Percentiles rank a stretch among this genome's conserved stretches.
These are phyloP conservation scores for Rosa persica DNA, from an alignment of 306 rosid species.

Conservation along the genomic window DNA sequence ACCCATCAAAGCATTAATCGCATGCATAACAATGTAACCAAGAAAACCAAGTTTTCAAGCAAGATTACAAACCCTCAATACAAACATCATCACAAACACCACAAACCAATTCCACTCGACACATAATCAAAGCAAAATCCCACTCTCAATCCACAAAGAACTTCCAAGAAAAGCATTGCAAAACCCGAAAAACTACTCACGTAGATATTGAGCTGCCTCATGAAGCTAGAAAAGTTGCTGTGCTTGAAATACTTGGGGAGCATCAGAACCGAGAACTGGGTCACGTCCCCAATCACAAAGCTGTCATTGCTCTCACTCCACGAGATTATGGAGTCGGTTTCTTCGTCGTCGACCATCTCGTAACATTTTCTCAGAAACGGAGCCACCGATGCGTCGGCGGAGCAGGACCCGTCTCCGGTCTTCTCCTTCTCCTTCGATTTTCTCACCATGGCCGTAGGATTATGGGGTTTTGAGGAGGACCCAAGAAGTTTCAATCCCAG, in stretches of 20 bases:
- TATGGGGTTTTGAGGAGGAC: neutral
- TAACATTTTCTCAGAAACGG: constrained; percentile 77
- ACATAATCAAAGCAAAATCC: neutral
- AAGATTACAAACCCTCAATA: neutral
- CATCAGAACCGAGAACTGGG: constrained; percentile 59
- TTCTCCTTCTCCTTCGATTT: constrained; percentile 42
- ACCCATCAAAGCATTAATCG: neutral
- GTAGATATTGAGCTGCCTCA: constrained; percentile 87
- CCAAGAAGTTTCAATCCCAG: neutral
- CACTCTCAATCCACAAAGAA: neutral
- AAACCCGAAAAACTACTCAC: constrained; percentile 32
- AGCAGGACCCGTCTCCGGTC: constrained; percentile 29
- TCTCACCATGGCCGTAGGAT: constrained; percentile 45
- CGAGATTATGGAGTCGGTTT: constrained; percentile 54
- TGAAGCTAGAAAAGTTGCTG: constrained; percentile 83
- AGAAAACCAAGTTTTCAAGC: neutral
- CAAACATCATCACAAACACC: neutral
- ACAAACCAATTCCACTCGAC: neutral
- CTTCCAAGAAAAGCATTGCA: neutral
- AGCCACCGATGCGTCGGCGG: constrained; percentile 38
- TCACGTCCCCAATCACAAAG: constrained; percentile 56
- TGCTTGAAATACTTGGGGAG: constrained; percentile 79
- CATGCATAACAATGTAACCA: neutral
- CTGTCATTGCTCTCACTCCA: constrained; percentile 47
- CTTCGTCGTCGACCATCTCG: constrained; percentile 65